Percentiles rank a stretch among this genome's conserved stretches.
These are phyloP conservation scores for Areca catechu DNA, from an alignment of 176 grass and related monocot species.

Conservation along the genomic window DNA sequence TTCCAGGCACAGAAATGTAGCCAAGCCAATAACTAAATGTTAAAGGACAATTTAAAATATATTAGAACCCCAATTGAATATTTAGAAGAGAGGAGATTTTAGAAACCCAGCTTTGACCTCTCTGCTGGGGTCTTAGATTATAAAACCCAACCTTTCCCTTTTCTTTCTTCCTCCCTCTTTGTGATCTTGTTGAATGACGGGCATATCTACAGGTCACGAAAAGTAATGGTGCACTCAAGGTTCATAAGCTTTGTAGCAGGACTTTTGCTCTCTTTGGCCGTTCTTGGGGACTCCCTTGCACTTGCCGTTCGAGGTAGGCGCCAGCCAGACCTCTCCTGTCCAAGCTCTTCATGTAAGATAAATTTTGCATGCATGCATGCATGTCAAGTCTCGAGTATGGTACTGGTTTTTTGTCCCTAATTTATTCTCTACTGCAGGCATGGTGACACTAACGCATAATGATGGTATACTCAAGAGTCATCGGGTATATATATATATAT, in stretches of 20 bases:
- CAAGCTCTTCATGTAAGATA: no score
- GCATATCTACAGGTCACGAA: conserved; percentile 25
- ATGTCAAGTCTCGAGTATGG: no score
- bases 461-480: no score
- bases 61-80: conserved; percentile 3
- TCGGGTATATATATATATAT: no score
- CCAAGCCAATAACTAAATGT: conserved; percentile 27
- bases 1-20: conserved; percentile 35
- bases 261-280: conserved; percentile 20
- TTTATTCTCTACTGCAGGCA: no score
- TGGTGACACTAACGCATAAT: no score
- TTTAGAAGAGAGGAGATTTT: conserved; percentile 7
- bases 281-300: conserved; percentile 19
- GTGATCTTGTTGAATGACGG: conserved; percentile 17
- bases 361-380: no score
- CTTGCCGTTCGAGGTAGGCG: conserved; percentile 36
- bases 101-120: conserved; percentile 34
- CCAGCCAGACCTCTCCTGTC: no score
- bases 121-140: conserved; percentile 20
- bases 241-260: conserved; percentile 28
- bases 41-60: background rate
- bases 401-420: no score
- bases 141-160: conserved; percentile 26
- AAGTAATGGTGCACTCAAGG: conserved; percentile 35
- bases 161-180: conserved; percentile 29